phyloP scores from a whole-genome alignment of 2,329 filamentous ascomycete genomes.

The Seiridium unicorne region DNA sequence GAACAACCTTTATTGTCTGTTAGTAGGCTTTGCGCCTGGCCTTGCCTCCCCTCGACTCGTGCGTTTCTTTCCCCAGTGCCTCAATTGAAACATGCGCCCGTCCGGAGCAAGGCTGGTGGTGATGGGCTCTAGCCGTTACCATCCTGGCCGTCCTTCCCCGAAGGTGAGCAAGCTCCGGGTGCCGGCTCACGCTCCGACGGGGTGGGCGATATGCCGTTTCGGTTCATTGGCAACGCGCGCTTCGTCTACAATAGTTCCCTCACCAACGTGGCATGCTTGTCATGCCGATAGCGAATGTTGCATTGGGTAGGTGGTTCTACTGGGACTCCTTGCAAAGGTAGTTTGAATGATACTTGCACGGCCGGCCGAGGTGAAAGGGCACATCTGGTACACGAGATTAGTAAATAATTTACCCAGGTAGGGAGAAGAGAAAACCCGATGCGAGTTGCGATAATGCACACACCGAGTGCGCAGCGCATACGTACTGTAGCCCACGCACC shows the following conservation, averaged over 20 bases:
- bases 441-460: no score
- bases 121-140: not conserved
- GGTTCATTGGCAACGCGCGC: not conserved
- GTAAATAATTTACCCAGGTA: no score
- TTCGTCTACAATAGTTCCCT: not conserved
- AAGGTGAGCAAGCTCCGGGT: not conserved
- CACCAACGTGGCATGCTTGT: slow-evolving; percentile 2
- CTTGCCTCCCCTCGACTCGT: no score
- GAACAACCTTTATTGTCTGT: not conserved
- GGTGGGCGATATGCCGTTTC: not conserved
- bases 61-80: no score
- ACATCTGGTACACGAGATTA: no score
- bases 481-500: no score
- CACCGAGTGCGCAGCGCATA: no score
- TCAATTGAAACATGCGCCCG: not conserved
- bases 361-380: no score
- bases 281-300: not conserved
- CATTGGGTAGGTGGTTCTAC: not conserved
- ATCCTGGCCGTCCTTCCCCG: not conserved
- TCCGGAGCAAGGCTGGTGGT: not conserved
- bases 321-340: not conserved
- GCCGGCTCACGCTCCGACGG: not conserved
- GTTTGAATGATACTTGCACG: not conserved
- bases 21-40: not conserved
- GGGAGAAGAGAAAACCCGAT: no score